These are phyloP conservation scores for Quercus cerris DNA, from an alignment of 306 rosid species.

Conservation along the genomic window DNA sequence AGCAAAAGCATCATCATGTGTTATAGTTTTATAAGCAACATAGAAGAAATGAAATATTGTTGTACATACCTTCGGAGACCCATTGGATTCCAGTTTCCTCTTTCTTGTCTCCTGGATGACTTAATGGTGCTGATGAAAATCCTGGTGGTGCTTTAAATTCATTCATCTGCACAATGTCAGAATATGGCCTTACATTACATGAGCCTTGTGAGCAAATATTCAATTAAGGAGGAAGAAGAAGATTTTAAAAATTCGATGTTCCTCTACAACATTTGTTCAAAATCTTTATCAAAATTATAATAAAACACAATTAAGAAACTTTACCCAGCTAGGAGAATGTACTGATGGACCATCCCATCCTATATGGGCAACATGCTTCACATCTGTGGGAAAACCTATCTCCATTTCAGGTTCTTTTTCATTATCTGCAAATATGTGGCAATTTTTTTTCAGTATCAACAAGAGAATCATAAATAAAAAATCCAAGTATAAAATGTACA, in stretches of 20 bases:
- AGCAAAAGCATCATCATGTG: neutral
- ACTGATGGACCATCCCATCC: conserved; percentile 90
- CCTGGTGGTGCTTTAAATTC: conserved; percentile 42
- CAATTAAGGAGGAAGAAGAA: neutral
- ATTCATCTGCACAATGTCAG: conserved; percentile 53
- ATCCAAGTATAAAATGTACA: no score
- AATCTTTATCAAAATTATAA: neutral
- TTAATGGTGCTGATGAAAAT: conserved; percentile 33
- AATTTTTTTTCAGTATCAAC: neutral
- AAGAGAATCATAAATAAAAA: neutral
- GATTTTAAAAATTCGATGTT: neutral
- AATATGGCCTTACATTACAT: neutral
- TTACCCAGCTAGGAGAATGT: conserved; percentile 85
- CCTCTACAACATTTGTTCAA: neutral
- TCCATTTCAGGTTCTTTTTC: conserved; percentile 74
- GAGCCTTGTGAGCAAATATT: neutral
- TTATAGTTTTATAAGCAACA: neutral
- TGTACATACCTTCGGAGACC: conserved; percentile 25
- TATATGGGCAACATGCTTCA: conserved; percentile 91
- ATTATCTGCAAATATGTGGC: conserved; percentile 40
- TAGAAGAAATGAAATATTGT: neutral
- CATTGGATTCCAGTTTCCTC: conserved; percentile 15
- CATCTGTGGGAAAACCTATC: conserved; percentile 89
- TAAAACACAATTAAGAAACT: neutral
- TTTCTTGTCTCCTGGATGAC: conserved; percentile 19